These are phyloP conservation scores for Cutaneotrichosporon sp. DNA, from an alignment of 1,284 basidiomycete species.

Conservation along the genomic window DNA sequence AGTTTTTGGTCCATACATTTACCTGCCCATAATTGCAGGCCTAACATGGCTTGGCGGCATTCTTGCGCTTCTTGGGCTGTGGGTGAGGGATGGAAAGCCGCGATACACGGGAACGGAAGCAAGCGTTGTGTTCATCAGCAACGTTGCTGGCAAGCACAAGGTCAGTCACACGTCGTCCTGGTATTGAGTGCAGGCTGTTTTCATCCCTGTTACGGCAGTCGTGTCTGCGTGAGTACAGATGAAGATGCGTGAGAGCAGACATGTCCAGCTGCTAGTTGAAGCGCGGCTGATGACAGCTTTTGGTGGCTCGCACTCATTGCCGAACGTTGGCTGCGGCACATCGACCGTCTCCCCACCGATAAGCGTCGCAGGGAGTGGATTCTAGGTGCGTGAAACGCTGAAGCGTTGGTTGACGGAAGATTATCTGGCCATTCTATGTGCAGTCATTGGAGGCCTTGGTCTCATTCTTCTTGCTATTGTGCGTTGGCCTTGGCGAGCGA, in stretches of 20 bases:
- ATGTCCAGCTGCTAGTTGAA: no score
- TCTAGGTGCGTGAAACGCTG: slow-evolving; percentile 27
- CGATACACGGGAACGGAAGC: slow-evolving; percentile 45
- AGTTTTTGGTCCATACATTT: slow-evolving; percentile 48
- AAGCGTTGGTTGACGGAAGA: slow-evolving; percentile 30
- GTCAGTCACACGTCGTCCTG: slow-evolving; percentile 5
- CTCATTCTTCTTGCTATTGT: slow-evolving; percentile 50
- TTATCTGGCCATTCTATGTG: slow-evolving; percentile 49
- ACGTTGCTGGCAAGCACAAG: slow-evolving; percentile 48
- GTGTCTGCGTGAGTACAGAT: slow-evolving; percentile 24
- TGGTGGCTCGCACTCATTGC: slow-evolving; percentile 48
- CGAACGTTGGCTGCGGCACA: slow-evolving; percentile 51
- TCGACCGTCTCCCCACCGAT: slow-evolving; percentile 52
- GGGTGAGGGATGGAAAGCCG: slow-evolving; percentile 45
- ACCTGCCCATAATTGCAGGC: slow-evolving; percentile 35
- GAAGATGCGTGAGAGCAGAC: no score
- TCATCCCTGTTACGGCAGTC: slow-evolving; percentile 43
- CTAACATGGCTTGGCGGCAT: slow-evolving; percentile 41
- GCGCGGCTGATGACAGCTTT: slow-evolving; percentile 15
- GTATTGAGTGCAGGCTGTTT: slow-evolving; percentile 23
- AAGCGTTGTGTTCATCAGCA: slow-evolving; percentile 50
- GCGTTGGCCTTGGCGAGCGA: no score
- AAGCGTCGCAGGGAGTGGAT: slow-evolving; percentile 43
- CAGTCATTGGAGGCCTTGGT: slow-evolving; percentile 46
- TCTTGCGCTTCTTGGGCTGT: slow-evolving; percentile 44